Evolutionary conservation across 1,139 yeast genomes (phyloP), one percentile per base, ranked within the genome.

Genomic region (Hansenula lynferdii): DNA sequence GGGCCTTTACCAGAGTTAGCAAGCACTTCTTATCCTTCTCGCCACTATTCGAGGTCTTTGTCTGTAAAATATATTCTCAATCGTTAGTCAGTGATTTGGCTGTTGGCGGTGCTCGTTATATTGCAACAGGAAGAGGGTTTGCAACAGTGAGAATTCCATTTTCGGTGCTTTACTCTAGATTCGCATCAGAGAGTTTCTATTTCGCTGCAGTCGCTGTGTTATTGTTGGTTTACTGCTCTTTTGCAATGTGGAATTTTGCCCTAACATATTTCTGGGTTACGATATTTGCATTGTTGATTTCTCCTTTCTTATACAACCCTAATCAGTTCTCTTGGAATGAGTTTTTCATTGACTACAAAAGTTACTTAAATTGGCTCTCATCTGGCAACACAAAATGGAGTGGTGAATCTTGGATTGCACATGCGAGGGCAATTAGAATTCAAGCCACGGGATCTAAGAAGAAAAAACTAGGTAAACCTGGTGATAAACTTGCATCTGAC

Each of bases 301-400:
- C 97, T 36, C 99, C 99, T 57, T 90, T 92, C 64, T 62, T 92
- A 48, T 92, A 87, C 77, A 92, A 92, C 70, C 99, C 99, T 42
- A 98, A 92, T 70, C 98, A 92, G 71, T 92, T 94, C 65, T 85
- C 99, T 42, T 89, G 96, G 96, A 95, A 89, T 64, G 98, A 92
- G 68, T 94, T 86, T 79, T 92, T 94, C 68, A 85, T 92, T 67
- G 99, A 92, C 65, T 92, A 94, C 80, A 85, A 98, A 68, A 98
- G 92, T 65, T 92, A 80, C 67, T 86, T 94, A 60, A 83, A 98
- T 71, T 92, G 99, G 99, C 71, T 92, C 64, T 86, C 96, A 23
- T 85, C 98, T 71, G 98, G 98, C 77, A 94, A 94, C 72, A 84
- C 94, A 58, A 87, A 90, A 67, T 92, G 96, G 92, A 98, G 94